Conservation (phyloP, 2,329 filamentous ascomycete genomes). For the Talaromyces sp. region DNA sequence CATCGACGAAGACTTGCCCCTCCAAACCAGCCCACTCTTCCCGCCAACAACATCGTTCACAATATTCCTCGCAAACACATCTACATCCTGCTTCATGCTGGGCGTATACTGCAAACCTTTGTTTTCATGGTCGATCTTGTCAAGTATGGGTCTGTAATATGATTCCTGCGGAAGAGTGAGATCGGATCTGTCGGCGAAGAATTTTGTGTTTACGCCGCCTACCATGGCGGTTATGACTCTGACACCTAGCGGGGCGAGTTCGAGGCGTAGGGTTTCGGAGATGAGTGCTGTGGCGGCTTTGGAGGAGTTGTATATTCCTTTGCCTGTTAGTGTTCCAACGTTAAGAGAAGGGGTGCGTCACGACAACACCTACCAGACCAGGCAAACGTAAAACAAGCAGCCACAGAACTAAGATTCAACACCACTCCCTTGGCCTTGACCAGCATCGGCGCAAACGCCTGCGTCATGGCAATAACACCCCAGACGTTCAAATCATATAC, state of each 20-base stretch:
- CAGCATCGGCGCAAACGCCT: conserved; percentile 34
- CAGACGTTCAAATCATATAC: conserved; percentile 37
- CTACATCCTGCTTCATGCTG: not conserved
- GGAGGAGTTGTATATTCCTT: conserved; percentile 27
- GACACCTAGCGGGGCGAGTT: conserved; percentile 22
- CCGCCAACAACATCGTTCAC: not conserved
- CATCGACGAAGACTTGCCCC: not conserved
- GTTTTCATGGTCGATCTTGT: not conserved
- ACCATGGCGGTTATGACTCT: conserved; percentile 6
- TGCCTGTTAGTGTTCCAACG: not conserved
- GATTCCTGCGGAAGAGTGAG: not conserved
- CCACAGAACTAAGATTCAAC: conserved; percentile 39
- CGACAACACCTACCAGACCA: conserved; percentile 24
- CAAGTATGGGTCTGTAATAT: not conserved
- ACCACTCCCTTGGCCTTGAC: conserved; percentile 29
- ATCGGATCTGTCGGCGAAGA: not conserved
- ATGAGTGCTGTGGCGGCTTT: conserved; percentile 17
- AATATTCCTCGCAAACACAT: not conserved
- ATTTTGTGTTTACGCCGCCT: conserved; percentile 1
- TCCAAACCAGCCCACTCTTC: not conserved
- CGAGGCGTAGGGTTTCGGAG: conserved; percentile 30
- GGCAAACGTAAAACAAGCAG: conserved; percentile 23
- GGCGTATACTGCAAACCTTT: not conserved
- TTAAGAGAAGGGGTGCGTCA: not conserved
- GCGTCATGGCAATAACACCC: conserved; percentile 29